phyloP scores from a whole-genome alignment of 352 stramenopile genomes.

The Globisporangium paroecandrum region DNA sequence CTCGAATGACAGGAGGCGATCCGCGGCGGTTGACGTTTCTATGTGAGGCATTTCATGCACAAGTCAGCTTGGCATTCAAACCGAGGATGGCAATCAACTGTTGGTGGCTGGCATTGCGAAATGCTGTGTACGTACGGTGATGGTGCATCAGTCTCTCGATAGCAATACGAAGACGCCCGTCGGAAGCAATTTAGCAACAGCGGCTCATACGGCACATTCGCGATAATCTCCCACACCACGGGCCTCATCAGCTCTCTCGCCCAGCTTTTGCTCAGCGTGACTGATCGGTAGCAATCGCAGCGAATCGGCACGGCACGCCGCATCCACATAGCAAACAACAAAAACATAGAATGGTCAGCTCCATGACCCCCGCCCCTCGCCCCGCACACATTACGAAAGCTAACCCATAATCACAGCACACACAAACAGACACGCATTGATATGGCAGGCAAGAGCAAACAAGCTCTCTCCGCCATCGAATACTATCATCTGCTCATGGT shows the following conservation, averaged over 20 bases:
- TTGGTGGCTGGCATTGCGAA: neutral
- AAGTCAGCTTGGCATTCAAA: neutral
- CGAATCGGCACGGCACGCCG: neutral
- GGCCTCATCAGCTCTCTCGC: slow-evolving; percentile 82
- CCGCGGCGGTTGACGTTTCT: slow-evolving; percentile 87
- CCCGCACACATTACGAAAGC: neutral
- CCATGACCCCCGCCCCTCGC: neutral
- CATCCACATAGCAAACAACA: neutral
- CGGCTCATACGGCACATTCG: slow-evolving; percentile 69
- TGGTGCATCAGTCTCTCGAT: slow-evolving; percentile 82
- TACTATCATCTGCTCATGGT: neutral
- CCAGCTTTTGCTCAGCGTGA: slow-evolving; percentile 68
- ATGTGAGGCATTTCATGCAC: neutral
- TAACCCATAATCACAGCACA: neutral
- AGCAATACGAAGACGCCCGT: slow-evolving; percentile 80
- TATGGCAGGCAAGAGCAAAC: neutral
- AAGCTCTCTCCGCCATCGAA: neutral
- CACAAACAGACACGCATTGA: neutral
- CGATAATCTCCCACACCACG: slow-evolving; percentile 77
- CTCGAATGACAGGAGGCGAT: slow-evolving; percentile 78
- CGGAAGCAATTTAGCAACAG: slow-evolving; percentile 82
- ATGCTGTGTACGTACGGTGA: slow-evolving; percentile 54
- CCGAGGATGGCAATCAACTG: neutral
- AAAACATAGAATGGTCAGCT: slow-evolving; percentile 2
- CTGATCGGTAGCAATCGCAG: slow-evolving; percentile 21